A percentile compares a stretch with the other conserved stretches of the same genome.
Conservation (phyloP, 768 basidiomycete genomes). For the Sporobolomyces pararoseus region DNA sequence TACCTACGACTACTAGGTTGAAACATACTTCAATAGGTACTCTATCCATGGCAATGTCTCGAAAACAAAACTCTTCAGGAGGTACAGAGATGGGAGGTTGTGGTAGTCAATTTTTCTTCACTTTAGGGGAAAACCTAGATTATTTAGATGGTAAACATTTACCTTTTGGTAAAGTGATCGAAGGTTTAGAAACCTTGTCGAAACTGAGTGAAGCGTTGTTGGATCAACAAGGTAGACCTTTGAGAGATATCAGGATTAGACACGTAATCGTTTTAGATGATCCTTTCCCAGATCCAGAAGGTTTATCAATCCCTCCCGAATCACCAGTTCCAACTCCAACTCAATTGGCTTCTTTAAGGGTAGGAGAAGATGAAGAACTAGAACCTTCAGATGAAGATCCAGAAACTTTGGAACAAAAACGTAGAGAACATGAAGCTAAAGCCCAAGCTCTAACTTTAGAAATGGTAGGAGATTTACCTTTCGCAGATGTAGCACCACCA, state of each 20-base stretch:
- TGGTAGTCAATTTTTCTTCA: conserved; percentile 95
- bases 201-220: conserved; percentile 87
- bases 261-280: conserved; percentile 97
- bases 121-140: conserved; percentile 81
- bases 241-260: conserved; percentile 89
- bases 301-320: conserved; percentile 65
- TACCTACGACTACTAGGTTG: conserved; percentile 58
- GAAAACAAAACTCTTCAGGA: conserved; percentile 52
- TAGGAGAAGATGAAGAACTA: conserved; percentile 85
- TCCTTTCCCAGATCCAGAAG: conserved; percentile 83
- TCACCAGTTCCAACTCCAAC: conserved; percentile 80
- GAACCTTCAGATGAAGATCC: conserved; percentile 60
- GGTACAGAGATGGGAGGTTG: conserved; percentile 56
- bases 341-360: conserved; percentile 64
- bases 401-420: conserved; percentile 74
- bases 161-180: conserved; percentile 92
- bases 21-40: conserved; percentile 83
- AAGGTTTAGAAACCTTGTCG: conserved; percentile 72
- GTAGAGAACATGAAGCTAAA: conserved; percentile 80
- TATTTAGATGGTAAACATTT: conserved; percentile 93
- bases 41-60: conserved; percentile 95
- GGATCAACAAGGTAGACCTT: conserved; percentile 80
- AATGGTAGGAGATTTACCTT: conserved; percentile 98
- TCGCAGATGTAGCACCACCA: conserved; percentile 94
- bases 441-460: conserved; percentile 94